Percentiles rank a stretch among this genome's conserved stretches.
phyloP scores from a whole-genome alignment of 805 yeast genomes.

The Hanseniaspora jakobsenii region DNA sequence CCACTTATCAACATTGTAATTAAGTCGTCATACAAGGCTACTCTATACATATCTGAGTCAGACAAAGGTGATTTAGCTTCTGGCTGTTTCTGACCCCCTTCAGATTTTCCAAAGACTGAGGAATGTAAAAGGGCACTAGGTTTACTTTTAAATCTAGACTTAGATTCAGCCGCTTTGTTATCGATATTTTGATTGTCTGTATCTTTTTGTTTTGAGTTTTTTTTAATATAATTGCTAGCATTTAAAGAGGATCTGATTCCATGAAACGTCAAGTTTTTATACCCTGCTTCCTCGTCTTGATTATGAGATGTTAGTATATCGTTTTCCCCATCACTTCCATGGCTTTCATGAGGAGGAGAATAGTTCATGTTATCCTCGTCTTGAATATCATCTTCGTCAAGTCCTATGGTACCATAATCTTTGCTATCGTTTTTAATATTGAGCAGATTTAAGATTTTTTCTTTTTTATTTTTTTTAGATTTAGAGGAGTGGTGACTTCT shows the following conservation, averaged over 20 bases:
- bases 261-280: conserved; percentile 25
- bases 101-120: background rate
- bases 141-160: background rate
- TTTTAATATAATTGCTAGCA: conserved; percentile 3
- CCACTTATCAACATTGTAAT: conserved; percentile 49
- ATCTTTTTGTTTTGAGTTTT: too few relatives aligned
- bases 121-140: conserved; percentile 2
- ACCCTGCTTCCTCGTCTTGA: conserved; percentile 23
- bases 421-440: background rate
- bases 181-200: too few relatives aligned
- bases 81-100: background rate
- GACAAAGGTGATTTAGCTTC: background rate
- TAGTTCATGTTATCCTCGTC: conserved; percentile 14
- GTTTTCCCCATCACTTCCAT: background rate
- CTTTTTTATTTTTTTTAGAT: background rate
- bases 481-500: too few relatives aligned
- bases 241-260: conserved; percentile 25
- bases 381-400: conserved; percentile 1
- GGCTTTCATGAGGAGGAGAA: background rate
- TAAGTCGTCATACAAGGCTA: conserved; percentile 25
- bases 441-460: background rate
- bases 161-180: too few relatives aligned
- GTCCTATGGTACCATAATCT: background rate
- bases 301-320: conserved; percentile 8
- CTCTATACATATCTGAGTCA: conserved; percentile 3